phyloP scores from a whole-genome alignment of 352 stramenopile genomes.

The Phytophthora gonapodyides region DNA sequence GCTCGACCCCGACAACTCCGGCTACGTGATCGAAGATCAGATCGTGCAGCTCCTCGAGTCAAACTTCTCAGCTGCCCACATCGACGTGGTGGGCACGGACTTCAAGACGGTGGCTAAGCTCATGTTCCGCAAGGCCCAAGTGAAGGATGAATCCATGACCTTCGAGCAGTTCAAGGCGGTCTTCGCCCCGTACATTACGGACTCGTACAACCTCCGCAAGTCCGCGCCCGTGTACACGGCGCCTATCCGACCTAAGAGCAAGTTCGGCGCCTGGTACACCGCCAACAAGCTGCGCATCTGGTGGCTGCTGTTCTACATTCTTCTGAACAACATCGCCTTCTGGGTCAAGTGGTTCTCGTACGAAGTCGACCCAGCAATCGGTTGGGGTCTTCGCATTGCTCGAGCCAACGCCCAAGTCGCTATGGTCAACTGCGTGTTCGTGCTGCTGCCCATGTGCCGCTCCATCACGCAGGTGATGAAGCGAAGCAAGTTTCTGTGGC shows the following conservation, averaged over 20 bases:
- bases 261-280: slow-evolving; percentile 72
- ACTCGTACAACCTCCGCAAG: slow-evolving; percentile 60
- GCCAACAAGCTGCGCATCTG: slow-evolving; percentile 76
- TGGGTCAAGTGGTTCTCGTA: slow-evolving; percentile 76
- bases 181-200: slow-evolving; percentile 71
- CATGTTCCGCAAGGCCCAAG: slow-evolving; percentile 73
- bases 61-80: slow-evolving; percentile 76
- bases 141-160: slow-evolving; percentile 63
- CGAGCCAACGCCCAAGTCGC: slow-evolving; percentile 72
- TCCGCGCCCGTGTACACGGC: slow-evolving; percentile 36
- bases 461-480: slow-evolving; percentile 80
- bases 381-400: slow-evolving; percentile 73
- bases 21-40: slow-evolving; percentile 64
- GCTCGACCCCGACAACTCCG: slow-evolving; percentile 57
- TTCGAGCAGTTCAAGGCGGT: slow-evolving; percentile 71
- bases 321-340: slow-evolving; percentile 74
- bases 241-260: slow-evolving; percentile 48
- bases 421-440: slow-evolving; percentile 80
- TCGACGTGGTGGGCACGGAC: slow-evolving; percentile 77
- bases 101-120: slow-evolving; percentile 64
- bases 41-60: slow-evolving; percentile 65
- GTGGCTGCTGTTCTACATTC: slow-evolving; percentile 76
- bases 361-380: slow-evolving; percentile 75
- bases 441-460: slow-evolving; percentile 81
- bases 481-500: slow-evolving; percentile 61